Conservation (phyloP, 1,139 yeast genomes). For the Nadsonia commutata region DNA sequence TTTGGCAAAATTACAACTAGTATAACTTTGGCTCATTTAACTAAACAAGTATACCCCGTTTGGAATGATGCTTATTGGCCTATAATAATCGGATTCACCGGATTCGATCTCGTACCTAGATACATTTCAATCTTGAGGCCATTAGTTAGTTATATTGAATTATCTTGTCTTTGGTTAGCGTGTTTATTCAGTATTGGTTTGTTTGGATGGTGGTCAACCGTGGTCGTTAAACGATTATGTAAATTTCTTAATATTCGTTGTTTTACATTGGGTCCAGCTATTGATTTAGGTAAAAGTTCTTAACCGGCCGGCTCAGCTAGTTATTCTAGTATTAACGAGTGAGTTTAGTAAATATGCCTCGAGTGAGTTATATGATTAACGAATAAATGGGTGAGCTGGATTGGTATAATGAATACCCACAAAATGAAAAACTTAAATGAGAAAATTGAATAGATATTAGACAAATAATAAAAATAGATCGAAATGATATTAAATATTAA, state of each 20-base stretch:
- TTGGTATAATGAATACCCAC: no score
- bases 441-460: no score
- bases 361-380: no score
- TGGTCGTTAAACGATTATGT: not conserved
- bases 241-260: not conserved
- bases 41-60: slow-evolving; percentile 49
- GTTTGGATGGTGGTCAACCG: not conserved
- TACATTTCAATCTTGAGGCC: not conserved
- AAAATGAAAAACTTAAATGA: no score
- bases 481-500: no score
- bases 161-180: not conserved
- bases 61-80: slow-evolving; percentile 15
- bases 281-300: not conserved
- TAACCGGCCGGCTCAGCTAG: not conserved
- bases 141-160: not conserved
- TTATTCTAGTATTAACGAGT: no score
- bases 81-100: not conserved
- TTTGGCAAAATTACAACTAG: slow-evolving; percentile 50
- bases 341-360: no score
- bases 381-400: no score
- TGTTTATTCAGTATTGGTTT: not conserved
- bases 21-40: slow-evolving; percentile 53
- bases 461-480: no score
- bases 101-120: not conserved
- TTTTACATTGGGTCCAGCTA: not conserved